A percentile compares a stretch with the other conserved stretches of the same genome.
Evolutionary conservation across 179 eudicot species (phyloP).

Genomic region (Silene noctiflora): DNA sequence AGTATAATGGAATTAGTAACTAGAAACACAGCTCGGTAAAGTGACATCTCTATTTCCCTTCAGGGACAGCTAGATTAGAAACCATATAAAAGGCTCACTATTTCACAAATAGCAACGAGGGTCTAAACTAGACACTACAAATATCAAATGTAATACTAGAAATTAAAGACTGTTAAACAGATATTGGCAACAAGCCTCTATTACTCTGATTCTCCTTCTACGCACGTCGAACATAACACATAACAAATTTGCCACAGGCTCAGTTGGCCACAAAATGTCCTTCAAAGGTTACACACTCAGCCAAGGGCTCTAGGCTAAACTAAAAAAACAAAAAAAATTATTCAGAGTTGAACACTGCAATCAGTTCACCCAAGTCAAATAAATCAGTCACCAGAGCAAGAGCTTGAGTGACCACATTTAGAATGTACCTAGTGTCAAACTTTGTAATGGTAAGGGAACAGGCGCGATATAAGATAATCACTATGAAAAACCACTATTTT

Average conservation of each 20-base stretch:
- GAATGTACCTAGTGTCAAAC: background rate
- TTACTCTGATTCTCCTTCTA: background rate
- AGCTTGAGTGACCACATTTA: background rate
- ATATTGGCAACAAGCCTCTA: background rate
- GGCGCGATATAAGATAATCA: background rate
- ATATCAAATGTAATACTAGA: no score
- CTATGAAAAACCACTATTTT: background rate
- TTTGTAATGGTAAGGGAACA: background rate
- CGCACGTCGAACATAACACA: background rate
- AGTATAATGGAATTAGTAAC: background rate
- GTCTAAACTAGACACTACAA: background rate
- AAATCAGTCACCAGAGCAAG: background rate
- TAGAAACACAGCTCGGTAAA: background rate
- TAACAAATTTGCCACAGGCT: background rate
- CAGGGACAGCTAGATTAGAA: background rate
- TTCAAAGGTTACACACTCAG: background rate
- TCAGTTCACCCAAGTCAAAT: background rate
- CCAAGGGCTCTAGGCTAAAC: background rate
- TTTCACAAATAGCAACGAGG: background rate
- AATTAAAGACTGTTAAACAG: background rate
- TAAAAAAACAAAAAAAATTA: background rate
- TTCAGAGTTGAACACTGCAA: background rate
- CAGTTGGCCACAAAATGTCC: background rate
- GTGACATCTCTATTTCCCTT: background rate
- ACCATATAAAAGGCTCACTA: background rate